A percentile compares a stretch with the other conserved stretches of the same genome.
These are phyloP conservation scores for Septoria linicola DNA, from an alignment of 2,329 filamentous ascomycete genomes.

Conservation along the genomic window DNA sequence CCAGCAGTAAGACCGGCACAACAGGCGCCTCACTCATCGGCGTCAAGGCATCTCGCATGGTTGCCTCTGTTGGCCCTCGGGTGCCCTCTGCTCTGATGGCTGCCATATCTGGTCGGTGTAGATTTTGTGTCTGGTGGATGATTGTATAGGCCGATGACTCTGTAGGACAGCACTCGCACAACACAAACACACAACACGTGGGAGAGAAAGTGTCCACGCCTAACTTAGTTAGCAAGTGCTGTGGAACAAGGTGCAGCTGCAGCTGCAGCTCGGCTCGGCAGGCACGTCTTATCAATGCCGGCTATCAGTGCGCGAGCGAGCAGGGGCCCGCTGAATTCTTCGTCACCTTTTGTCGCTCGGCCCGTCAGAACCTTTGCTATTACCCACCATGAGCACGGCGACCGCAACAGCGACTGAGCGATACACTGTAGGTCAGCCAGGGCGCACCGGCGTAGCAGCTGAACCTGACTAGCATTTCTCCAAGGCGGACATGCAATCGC, in stretches of 20 bases:
- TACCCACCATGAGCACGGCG: constrained; percentile 9
- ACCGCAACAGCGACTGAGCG: background rate
- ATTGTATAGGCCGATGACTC: background rate
- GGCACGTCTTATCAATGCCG: constrained; percentile 4
- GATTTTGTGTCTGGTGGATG: background rate
- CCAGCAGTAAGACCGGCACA: constrained; percentile 56
- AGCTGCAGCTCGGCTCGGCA: background rate
- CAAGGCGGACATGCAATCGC: background rate
- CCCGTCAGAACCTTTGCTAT: constrained; percentile 2
- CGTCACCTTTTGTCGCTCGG: constrained; percentile 5
- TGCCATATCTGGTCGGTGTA: background rate
- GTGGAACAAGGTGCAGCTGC: background rate
- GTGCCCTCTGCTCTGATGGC: background rate
- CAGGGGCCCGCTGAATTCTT: constrained; percentile 2
- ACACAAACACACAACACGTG: no score
- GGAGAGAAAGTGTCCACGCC: no score
- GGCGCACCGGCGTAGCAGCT: constrained; percentile 7
- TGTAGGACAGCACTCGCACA: background rate
- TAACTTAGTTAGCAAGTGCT: no score
- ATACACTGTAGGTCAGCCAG: constrained; percentile 3
- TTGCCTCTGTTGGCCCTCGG: background rate
- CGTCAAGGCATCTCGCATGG: constrained; percentile 9
- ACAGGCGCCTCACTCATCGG: constrained; percentile 35
- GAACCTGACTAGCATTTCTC: constrained; percentile 4
- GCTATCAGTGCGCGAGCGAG: no score